phyloP scores from a whole-genome alignment of 805 yeast species.

The Ogataea ganodermae region DNA sequence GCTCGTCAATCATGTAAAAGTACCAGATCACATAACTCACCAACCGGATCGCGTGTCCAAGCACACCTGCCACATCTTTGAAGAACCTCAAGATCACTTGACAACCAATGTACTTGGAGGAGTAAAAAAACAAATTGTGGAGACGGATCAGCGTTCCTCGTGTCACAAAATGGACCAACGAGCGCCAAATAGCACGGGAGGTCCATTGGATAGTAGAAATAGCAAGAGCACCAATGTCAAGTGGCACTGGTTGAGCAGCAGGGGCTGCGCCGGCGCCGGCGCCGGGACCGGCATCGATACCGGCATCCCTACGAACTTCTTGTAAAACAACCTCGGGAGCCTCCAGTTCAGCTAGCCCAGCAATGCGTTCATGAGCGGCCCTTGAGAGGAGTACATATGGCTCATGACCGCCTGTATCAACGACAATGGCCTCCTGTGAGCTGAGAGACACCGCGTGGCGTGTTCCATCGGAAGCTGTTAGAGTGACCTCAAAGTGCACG shows the following conservation, averaged over 20 bases:
- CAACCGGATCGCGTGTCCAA: not conserved
- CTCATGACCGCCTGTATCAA: slow-evolving; percentile 35
- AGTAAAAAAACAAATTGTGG: slow-evolving; percentile 7
- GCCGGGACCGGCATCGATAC: not conserved
- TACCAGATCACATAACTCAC: not conserved
- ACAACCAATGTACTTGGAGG: slow-evolving; percentile 11
- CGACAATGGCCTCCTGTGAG: slow-evolving; percentile 45
- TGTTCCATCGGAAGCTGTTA: slow-evolving; percentile 19
- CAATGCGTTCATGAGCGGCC: slow-evolving; percentile 37
- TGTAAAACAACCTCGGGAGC: not conserved
- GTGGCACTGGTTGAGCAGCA: too few species aligned
- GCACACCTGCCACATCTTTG: not conserved
- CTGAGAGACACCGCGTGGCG: slow-evolving; percentile 28
- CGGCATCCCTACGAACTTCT: not conserved
- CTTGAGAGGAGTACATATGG: slow-evolving; percentile 44
- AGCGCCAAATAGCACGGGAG: not conserved
- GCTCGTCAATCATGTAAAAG: slow-evolving; percentile 5
- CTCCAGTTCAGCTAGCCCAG: slow-evolving; percentile 17
- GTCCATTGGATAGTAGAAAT: not conserved
- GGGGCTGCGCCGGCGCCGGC: too few species aligned
- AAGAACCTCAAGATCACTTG: slow-evolving; percentile 3
- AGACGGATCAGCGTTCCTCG: slow-evolving; percentile 21
- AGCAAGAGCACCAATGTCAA: not conserved
- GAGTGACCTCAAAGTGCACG: slow-evolving; percentile 31
- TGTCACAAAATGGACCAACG: slow-evolving; percentile 14